phyloP scores from a whole-genome alignment of 2,329 filamentous ascomycete species.

The Pseudogymnoascus sp. region DNA sequence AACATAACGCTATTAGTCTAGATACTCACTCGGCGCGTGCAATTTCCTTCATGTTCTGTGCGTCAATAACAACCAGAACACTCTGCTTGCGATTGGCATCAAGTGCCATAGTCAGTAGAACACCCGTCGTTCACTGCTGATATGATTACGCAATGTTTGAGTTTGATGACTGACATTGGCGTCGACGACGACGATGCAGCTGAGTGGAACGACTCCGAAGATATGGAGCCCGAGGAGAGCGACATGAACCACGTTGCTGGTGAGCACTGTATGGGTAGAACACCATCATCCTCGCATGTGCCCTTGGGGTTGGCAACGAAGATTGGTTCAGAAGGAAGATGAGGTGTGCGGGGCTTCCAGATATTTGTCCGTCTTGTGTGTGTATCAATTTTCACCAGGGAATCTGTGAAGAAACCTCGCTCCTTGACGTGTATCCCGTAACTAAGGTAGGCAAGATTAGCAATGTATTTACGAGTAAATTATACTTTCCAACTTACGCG shows the following conservation, averaged over 20 bases:
- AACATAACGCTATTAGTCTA: background rate
- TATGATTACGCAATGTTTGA: slow-evolving; percentile 98
- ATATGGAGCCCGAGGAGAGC: slow-evolving; percentile 92
- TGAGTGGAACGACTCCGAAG: slow-evolving; percentile 89
- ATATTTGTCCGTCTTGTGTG: slow-evolving; percentile 41
- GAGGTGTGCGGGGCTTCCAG: slow-evolving; percentile 50
- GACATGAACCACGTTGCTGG: slow-evolving; percentile 96
- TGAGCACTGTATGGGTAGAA: slow-evolving; percentile 97
- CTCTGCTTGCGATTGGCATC: slow-evolving; percentile 51
- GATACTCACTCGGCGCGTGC: slow-evolving; percentile 56
- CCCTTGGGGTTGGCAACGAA: slow-evolving; percentile 49
- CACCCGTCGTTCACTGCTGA: slow-evolving; percentile 83
- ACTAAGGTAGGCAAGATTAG: slow-evolving; percentile 20
- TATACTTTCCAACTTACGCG: slow-evolving; percentile 17
- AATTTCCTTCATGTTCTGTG: slow-evolving; percentile 52
- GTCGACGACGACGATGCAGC: slow-evolving; percentile 88
- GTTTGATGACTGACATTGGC: slow-evolving; percentile 95
- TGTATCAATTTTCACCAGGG: slow-evolving; percentile 58
- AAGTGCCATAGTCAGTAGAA: slow-evolving; percentile 55
- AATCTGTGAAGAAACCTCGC: slow-evolving; percentile 53
- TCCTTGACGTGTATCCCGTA: slow-evolving; percentile 43
- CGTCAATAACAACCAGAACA: slow-evolving; percentile 58
- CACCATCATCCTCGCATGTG: slow-evolving; percentile 52
- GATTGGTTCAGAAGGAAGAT: slow-evolving; percentile 62
- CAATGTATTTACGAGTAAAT: background rate